Evolutionary conservation across 495 filamentous ascomycete genomes (phyloP).

Genomic region (Aspergillus sclerotiicarbonarius): DNA sequence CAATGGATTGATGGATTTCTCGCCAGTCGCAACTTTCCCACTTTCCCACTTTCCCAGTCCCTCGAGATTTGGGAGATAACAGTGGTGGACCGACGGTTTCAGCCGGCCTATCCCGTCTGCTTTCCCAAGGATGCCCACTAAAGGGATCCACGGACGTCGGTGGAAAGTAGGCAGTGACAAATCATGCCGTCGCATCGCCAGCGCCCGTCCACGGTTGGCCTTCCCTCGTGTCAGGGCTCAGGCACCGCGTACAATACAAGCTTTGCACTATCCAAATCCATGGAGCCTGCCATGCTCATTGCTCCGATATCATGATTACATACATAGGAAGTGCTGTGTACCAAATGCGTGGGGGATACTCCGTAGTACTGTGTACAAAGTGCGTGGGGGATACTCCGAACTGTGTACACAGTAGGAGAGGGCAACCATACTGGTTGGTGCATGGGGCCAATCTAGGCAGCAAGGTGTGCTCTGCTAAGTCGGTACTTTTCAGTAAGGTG

Average conservation of each 20-base stretch:
- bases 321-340: neutral
- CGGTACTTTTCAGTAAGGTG: no score
- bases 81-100: conserved; percentile 18
- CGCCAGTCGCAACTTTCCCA: no score
- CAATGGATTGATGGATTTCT: no score
- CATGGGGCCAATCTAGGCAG: conserved; percentile 1
- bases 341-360: no score
- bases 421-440: no score
- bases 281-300: neutral
- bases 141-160: conserved; percentile 9
- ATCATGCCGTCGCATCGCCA: neutral
- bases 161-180: conserved; percentile 1
- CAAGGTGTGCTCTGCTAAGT: neutral
- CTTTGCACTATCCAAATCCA: neutral
- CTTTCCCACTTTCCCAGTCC: no score
- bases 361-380: no score
- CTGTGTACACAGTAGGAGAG: no score
- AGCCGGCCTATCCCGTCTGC: conserved; percentile 11
- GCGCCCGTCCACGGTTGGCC: neutral
- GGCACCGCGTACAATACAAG: conserved; percentile 7
- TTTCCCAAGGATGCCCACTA: conserved; percentile 12
- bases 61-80: conserved; percentile 1
- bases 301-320: conserved; percentile 1
- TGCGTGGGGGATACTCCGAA: no score
- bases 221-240: conserved; percentile 2